Conservation (phyloP, 768 basidiomycete genomes). For the Rhodotorula taiwanensis region DNA sequence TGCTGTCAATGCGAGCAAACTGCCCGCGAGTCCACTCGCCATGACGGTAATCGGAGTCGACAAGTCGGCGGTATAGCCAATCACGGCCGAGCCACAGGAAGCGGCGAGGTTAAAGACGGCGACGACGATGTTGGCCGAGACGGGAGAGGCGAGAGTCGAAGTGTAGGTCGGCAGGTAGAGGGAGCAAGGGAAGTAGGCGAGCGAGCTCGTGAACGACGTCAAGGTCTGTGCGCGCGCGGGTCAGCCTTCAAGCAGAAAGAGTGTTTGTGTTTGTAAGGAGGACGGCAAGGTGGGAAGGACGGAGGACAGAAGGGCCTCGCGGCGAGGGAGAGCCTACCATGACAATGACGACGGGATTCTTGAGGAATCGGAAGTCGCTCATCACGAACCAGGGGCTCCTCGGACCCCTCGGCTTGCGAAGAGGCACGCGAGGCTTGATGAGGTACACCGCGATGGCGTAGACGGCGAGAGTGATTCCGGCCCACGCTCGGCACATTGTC, state of each 20-base stretch:
- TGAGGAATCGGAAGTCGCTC: conserved; percentile 7
- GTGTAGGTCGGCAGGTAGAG: conserved; percentile 32
- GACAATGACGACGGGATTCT: conserved; percentile 15
- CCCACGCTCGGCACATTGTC: conserved; percentile 33
- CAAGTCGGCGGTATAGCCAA: conserved; percentile 8
- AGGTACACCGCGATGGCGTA: conserved; percentile 2
- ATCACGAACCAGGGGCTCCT: conserved; percentile 10
- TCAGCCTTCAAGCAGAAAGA: neutral
- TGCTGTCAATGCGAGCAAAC: neutral
- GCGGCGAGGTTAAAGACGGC: conserved; percentile 13
- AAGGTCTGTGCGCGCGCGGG: neutral
- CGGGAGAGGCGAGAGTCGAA: conserved; percentile 1
- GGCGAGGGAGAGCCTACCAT: conserved; percentile 19
- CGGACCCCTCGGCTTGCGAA: neutral
- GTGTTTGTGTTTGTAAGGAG: neutral
- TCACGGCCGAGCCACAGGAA: conserved; percentile 8
- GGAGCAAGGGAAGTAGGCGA: conserved; percentile 30
- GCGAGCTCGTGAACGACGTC: conserved; percentile 10
- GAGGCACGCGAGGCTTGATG: conserved; percentile 20
- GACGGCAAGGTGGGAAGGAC: neutral
- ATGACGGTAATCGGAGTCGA: neutral
- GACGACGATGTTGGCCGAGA: conserved; percentile 17
- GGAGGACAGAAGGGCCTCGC: no score
- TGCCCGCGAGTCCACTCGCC: conserved; percentile 7
- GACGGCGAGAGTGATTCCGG: conserved; percentile 1